Evolutionary conservation across 495 filamentous ascomycete genomes (phyloP), one percentile per base, ranked within the genome.

Genomic region (Podospora tetraspora): DNA sequence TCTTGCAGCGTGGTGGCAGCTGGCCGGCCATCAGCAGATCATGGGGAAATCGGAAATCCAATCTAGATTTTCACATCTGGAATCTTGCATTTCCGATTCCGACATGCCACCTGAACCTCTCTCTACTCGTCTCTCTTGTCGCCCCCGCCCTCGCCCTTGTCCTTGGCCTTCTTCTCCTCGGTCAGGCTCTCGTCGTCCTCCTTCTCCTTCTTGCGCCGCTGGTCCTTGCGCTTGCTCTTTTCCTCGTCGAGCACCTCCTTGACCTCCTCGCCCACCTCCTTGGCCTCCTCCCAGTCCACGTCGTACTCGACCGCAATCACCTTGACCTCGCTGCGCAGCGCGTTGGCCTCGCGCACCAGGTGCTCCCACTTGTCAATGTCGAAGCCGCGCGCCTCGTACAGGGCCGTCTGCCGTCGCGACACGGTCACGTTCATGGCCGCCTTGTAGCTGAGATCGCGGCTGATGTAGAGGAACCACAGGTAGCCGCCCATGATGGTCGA

Each of bases 401-500:
- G 81, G 72, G 89, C 86, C 63, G 86, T 83, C 79, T 97, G 93
- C 4, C 93, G 84, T 22, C 88, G 80, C 57, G 85, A 91, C 43
- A 97, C 89, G 1, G 93, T 96, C 67, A 93, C 85, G 73, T 95
- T 95, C 74, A 96, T 85, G 24, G 92, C 92, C 7, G 89, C 88
- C 68, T 89, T 88, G 79, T 97, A 97, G 57, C 86, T 90, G 22
- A 96, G 89, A 79, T 96, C 93, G 58, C 92, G 88, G 78, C 94
- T 96, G 76, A 96, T 90, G 77, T 94, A 96, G 12, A 98, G 83
- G 73, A 97, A 97, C 90, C 93, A 97, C 69, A 96, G 80, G 71
- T 97, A 98, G 27, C 92, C 93, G 52, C 89, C 87, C 81, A 98
- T 95, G 75, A 96, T 84, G 19, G 90, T 92, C 8, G 87, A 86